phyloP scores from a whole-genome alignment of 805 yeast species.

The Saturnispora hagleri region DNA sequence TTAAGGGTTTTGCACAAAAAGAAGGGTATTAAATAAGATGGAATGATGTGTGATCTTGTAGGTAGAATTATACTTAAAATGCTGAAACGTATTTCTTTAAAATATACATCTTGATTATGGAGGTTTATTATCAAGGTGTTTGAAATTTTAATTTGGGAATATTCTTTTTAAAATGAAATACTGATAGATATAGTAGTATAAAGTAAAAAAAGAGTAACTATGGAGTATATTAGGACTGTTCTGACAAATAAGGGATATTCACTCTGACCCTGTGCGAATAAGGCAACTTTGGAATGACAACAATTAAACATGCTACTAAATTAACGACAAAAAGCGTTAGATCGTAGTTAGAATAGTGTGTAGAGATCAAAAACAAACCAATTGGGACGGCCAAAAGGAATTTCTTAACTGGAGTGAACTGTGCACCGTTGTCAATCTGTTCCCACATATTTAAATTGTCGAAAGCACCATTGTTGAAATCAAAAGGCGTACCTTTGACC shows the following conservation, averaged over 20 bases:
- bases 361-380: conserved; percentile 70
- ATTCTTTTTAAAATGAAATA: neutral
- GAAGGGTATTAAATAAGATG: neutral
- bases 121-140: neutral
- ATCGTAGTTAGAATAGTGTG: conserved; percentile 86
- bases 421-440: conserved; percentile 83
- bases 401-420: conserved; percentile 93
- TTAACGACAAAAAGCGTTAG: conserved; percentile 70
- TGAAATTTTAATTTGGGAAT: neutral
- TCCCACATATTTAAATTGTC: conserved; percentile 98
- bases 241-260: conserved; percentile 31
- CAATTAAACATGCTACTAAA: conserved; percentile 71
- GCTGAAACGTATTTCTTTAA: no score
- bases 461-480: conserved; percentile 92
- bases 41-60: no score
- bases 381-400: conserved; percentile 91
- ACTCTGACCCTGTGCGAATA: conserved; percentile 71
- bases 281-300: conserved; percentile 88
- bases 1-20: neutral
- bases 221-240: neutral
- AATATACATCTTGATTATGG: neutral
- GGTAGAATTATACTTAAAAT: no score
- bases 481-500: conserved; percentile 95
- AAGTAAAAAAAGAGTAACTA: neutral
- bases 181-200: neutral